These are phyloP conservation scores for Phlyctochytrium arcticum DNA, from an alignment of 192 early-diverging fungal species.

Conservation along the genomic window DNA sequence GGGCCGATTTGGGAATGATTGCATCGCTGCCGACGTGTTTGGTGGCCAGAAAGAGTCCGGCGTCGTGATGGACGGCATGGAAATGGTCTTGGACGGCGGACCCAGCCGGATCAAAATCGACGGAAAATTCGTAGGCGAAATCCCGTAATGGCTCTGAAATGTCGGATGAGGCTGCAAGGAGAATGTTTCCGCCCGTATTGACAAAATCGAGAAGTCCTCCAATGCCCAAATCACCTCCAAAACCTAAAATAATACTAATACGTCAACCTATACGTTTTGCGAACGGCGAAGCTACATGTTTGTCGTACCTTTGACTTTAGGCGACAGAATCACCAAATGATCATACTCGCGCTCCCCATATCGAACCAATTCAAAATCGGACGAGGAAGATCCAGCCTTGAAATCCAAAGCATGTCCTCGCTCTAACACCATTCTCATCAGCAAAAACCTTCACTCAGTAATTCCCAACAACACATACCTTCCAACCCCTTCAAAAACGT, in stretches of 20 bases:
- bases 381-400: constrained; percentile 51
- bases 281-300: background rate
- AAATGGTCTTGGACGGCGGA: constrained; percentile 72
- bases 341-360: constrained; percentile 68
- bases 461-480: constrained; percentile 13
- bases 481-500: constrained; percentile 27
- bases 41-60: constrained; percentile 53
- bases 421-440: constrained; percentile 26
- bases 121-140: constrained; percentile 84
- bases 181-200: constrained; percentile 84
- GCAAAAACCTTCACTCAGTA: background rate
- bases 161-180: constrained; percentile 66
- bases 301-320: constrained; percentile 58
- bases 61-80: constrained; percentile 48
- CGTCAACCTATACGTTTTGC: background rate
- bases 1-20: constrained; percentile 8
- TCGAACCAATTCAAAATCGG: constrained; percentile 48
- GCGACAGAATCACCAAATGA: constrained; percentile 79
- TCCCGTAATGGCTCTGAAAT: constrained; percentile 69
- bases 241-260: constrained; percentile 25
- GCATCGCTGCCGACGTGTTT: constrained; percentile 41
- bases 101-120: constrained; percentile 73
- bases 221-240: constrained; percentile 45
- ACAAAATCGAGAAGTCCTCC: constrained; percentile 76
- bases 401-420: constrained; percentile 59